A percentile compares a stretch with the other conserved stretches of the same genome.
These are phyloP conservation scores for Euclidium syriacum DNA, from an alignment of 345 rosid genomes.

Conservation along the genomic window DNA sequence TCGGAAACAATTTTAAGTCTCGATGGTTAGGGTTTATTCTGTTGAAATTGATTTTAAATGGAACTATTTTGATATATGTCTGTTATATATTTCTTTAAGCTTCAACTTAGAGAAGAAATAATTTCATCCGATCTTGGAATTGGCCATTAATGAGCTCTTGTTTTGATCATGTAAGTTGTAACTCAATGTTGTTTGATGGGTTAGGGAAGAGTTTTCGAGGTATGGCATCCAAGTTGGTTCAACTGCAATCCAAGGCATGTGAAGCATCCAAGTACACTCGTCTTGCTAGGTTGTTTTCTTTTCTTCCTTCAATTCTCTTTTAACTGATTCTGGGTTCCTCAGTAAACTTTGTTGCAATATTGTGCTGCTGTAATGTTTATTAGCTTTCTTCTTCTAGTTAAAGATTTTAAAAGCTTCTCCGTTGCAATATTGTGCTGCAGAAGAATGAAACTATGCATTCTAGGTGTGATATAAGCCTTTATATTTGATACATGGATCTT, in stretches of 20 bases:
- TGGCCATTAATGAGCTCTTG: not conserved
- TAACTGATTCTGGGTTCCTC: not conserved
- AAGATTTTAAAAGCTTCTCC: not conserved
- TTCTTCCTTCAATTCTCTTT: not conserved
- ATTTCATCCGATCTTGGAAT: not conserved
- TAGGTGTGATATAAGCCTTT: too few relatives aligned
- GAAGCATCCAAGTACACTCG: conserved; percentile 77
- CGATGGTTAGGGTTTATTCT: not conserved
- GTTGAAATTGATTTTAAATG: not conserved
- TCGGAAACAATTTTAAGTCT: not conserved
- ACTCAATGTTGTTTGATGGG: conserved; percentile 17
- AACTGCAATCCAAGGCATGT: conserved; percentile 68
- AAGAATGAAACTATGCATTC: not conserved
- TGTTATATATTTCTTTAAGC: too few relatives aligned
- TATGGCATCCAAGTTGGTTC: conserved; percentile 59
- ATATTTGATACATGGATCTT: too few relatives aligned
- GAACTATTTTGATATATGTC: not conserved
- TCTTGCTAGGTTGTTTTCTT: conserved; percentile 61
- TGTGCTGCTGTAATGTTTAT: not conserved
- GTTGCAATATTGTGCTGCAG: not conserved
- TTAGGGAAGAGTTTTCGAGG: too few relatives aligned
- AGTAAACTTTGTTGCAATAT: not conserved
- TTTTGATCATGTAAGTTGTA: not conserved
- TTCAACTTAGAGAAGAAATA: too few relatives aligned
- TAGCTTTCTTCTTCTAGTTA: not conserved